Evolutionary conservation across 768 basidiomycete species (phyloP).

Genomic region (Hypholoma fasciculare): DNA sequence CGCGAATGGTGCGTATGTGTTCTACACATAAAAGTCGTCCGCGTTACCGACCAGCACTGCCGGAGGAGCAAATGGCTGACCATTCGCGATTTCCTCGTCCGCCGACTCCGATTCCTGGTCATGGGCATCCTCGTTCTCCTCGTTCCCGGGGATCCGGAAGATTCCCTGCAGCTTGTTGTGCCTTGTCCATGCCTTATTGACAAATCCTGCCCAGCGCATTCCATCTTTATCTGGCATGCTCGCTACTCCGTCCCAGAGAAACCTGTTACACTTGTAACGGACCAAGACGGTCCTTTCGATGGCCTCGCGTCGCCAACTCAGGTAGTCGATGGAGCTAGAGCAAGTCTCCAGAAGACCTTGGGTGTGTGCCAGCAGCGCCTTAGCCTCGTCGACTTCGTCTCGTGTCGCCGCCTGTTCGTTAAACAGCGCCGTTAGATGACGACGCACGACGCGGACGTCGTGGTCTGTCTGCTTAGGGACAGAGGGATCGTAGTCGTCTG

Average conservation of each 20-base stretch:
- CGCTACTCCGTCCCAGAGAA: constrained; percentile 30
- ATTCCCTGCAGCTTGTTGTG: too few relatives aligned
- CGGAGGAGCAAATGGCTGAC: too few relatives aligned
- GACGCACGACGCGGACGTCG: background rate
- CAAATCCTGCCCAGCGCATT: constrained; percentile 9
- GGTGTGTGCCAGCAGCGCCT: background rate
- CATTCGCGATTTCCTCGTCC: background rate
- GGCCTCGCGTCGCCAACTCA: constrained; percentile 5
- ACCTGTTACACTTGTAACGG: constrained; percentile 22
- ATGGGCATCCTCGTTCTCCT: too few relatives aligned
- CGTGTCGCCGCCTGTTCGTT: background rate
- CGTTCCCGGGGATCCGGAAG: too few relatives aligned
- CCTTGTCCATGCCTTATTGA: background rate
- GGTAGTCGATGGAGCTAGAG: background rate
- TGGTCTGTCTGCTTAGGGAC: background rate
- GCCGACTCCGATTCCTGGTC: too few relatives aligned
- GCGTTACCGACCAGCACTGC: background rate
- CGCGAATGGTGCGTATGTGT: too few relatives aligned
- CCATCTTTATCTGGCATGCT: constrained; percentile 14
- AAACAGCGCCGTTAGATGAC: background rate
- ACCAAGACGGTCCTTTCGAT: constrained; percentile 14
- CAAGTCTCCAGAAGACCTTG: background rate
- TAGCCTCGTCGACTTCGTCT: background rate
- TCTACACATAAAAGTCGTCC: background rate
- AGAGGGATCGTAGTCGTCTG: background rate